phyloP scores from a whole-genome alignment of 345 rosid species.

The Pugionium dolabratum region DNA sequence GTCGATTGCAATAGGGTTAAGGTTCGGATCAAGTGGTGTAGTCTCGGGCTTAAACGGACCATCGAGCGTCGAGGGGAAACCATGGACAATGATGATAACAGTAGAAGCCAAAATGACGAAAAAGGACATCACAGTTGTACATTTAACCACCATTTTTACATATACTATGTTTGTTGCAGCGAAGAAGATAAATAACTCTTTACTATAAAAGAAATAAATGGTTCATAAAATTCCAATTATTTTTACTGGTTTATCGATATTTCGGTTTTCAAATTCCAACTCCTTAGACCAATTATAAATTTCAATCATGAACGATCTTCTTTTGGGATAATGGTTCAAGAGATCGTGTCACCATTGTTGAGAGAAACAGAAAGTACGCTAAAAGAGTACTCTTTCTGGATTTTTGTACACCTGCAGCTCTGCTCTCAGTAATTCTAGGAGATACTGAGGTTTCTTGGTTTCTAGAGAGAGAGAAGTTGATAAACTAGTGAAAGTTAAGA shows the following conservation, averaged over 20 bases:
- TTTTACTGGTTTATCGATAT: constrained; percentile 9
- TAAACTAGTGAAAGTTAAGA: constrained; percentile 5
- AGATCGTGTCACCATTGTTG: constrained; percentile 37
- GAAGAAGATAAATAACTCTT: constrained; percentile 16
- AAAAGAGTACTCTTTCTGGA: background rate
- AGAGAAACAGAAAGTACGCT: background rate
- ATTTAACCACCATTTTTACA: constrained; percentile 26
- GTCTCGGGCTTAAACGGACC: constrained; percentile 83
- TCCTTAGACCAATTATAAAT: background rate
- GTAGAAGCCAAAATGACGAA: constrained; percentile 13
- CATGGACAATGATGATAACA: constrained; percentile 30
- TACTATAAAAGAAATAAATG: background rate
- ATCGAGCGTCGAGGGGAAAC: constrained; percentile 55
- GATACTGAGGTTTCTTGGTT: background rate
- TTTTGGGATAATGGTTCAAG: background rate
- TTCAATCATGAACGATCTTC: background rate
- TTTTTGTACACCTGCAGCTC: background rate
- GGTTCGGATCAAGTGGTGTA: constrained; percentile 57
- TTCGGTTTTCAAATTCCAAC: constrained; percentile 8
- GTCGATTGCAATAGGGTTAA: constrained; percentile 66
- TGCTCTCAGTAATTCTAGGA: background rate
- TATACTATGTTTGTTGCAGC: constrained; percentile 1
- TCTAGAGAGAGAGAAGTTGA: constrained; percentile 2
- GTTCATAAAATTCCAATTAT: background rate
- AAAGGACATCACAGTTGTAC: constrained; percentile 2